Evolutionary conservation across 768 basidiomycete species (phyloP).

Genomic region (Phallus indusiatus): DNA sequence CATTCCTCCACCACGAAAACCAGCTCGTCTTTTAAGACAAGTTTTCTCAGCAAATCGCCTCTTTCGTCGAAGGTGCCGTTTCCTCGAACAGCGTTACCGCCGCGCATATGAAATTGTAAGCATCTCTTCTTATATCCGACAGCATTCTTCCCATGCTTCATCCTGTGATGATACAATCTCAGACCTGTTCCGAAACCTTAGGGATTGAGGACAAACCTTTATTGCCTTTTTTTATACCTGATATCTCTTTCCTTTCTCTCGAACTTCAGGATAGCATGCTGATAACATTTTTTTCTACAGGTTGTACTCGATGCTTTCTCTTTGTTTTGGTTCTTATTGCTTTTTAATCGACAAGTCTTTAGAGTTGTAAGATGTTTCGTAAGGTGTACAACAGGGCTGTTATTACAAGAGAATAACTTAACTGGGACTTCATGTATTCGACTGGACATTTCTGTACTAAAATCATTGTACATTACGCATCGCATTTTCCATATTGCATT

Average conservation of each 20-base stretch:
- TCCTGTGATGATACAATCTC: slow-evolving; percentile 53
- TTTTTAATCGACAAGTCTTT: too few species aligned
- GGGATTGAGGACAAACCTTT: slow-evolving; percentile 43
- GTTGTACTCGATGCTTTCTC: too few species aligned
- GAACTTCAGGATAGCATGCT: background rate
- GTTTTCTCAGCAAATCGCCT: slow-evolving; percentile 45
- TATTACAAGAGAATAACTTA: too few species aligned
- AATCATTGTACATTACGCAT: too few species aligned
- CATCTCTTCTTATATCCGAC: background rate
- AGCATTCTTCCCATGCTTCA: background rate
- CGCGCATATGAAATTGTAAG: background rate
- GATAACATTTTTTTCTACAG: background rate
- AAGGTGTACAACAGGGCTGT: too few species aligned
- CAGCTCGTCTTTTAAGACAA: slow-evolving; percentile 35
- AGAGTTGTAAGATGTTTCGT: too few species aligned
- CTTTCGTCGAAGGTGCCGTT: slow-evolving; percentile 40
- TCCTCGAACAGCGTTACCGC: slow-evolving; percentile 15
- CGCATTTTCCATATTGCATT: too few species aligned
- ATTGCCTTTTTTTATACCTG: slow-evolving; percentile 51
- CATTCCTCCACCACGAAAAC: too few species aligned
- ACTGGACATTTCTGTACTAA: too few species aligned
- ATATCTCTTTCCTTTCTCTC: background rate
- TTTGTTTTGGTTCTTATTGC: too few species aligned
- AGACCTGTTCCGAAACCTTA: slow-evolving; percentile 69
- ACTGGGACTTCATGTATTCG: too few species aligned